Percentiles rank a stretch among this genome's conserved stretches.
phyloP scores from a whole-genome alignment of 371 early-diverging fungal genomes.

The Chytridiales sp. region DNA sequence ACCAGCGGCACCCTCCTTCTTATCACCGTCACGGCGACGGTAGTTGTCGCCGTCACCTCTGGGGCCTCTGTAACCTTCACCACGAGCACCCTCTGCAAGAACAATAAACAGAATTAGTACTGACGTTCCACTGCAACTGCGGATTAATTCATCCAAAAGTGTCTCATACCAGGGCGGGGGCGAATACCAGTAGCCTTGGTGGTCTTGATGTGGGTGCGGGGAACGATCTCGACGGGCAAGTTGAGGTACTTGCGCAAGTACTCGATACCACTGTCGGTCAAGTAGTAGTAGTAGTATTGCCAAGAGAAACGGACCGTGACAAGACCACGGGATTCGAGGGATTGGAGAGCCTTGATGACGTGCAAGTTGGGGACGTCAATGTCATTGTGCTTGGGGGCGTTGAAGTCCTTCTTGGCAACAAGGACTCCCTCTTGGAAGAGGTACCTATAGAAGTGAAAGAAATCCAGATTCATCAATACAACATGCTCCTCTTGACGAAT shows the following conservation, averaged over 20 bases:
- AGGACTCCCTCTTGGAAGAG: conserved; percentile 88
- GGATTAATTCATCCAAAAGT: not conserved
- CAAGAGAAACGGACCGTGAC: conserved; percentile 98
- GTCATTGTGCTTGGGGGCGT: conserved; percentile 91
- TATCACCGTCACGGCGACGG: conserved; percentile 70
- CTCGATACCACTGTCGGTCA: conserved; percentile 97
- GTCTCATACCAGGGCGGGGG: conserved; percentile 35
- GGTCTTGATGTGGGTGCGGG: conserved; percentile 95
- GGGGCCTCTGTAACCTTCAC: conserved; percentile 65
- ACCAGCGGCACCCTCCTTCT: conserved; percentile 89
- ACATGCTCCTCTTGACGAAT: too few species aligned
- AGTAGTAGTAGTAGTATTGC: conserved; percentile 99
- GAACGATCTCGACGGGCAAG: conserved; percentile 95
- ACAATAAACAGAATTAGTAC: not conserved
- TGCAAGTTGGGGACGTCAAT: conserved; percentile 96
- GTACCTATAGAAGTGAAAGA: conserved; percentile 26
- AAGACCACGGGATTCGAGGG: conserved; percentile 90
- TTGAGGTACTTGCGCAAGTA: conserved; percentile 95
- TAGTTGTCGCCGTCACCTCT: conserved; percentile 66
- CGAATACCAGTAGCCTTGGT: conserved; percentile 64
- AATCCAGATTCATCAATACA: too few species aligned
- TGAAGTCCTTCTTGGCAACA: conserved; percentile 98
- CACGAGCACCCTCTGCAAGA: conserved; percentile 50
- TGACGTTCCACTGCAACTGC: not conserved
- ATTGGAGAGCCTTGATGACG: conserved; percentile 98